phyloP scores from a whole-genome alignment of 108 stramenopile species.

The Cyclotella cryptica region DNA sequence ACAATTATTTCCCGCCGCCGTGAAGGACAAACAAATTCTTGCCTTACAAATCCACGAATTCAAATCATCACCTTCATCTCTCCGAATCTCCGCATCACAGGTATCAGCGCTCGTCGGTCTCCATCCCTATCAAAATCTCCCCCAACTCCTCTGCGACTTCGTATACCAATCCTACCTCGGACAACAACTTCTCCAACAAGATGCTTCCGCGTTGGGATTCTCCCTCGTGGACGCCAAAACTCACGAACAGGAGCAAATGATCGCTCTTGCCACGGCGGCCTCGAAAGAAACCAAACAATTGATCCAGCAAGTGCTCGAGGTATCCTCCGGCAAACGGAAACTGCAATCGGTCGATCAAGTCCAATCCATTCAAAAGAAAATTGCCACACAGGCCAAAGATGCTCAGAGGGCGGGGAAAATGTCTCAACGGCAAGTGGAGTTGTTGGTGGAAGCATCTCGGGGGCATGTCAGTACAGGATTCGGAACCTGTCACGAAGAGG shows the following conservation, averaged over 20 bases:
- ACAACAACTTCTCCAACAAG: slow-evolving; percentile 54
- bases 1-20: neutral
- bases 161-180: slow-evolving; percentile 79
- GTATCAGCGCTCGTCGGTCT: slow-evolving; percentile 16
- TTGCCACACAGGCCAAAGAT: slow-evolving; percentile 35
- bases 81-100: slow-evolving; percentile 8
- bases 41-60: slow-evolving; percentile 5
- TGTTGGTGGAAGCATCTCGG: slow-evolving; percentile 57
- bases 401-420: slow-evolving; percentile 54
- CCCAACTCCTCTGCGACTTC: slow-evolving; percentile 57
- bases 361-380: slow-evolving; percentile 51
- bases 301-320: slow-evolving; percentile 48
- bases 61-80: slow-evolving; percentile 2
- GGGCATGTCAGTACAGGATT: slow-evolving; percentile 67
- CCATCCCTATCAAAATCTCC: slow-evolving; percentile 21
- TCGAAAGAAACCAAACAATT: slow-evolving; percentile 52
- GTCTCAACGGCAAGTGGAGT: slow-evolving; percentile 43
- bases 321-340: slow-evolving; percentile 51
- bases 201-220: slow-evolving; percentile 65
- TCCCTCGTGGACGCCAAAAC: slow-evolving; percentile 37
- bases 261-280: slow-evolving; percentile 60
- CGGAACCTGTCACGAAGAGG: slow-evolving; percentile 72
- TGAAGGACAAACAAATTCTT: neutral
- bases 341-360: slow-evolving; percentile 48
- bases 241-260: slow-evolving; percentile 54